These are phyloP conservation scores for Cyathus striatus DNA, from an alignment of 768 basidiomycete genomes.

Conservation along the genomic window DNA sequence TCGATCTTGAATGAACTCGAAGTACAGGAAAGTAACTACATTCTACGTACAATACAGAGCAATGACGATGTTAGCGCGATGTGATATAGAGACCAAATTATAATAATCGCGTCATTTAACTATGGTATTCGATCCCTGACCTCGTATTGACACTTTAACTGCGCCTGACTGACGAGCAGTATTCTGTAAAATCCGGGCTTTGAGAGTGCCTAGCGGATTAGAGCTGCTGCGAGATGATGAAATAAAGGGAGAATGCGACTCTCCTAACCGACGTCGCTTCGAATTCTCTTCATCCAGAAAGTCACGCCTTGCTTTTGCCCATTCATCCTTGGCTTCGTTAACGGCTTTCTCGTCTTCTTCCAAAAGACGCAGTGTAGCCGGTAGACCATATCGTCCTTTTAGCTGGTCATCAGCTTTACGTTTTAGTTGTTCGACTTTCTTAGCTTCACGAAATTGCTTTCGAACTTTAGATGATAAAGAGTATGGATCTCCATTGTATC, in stretches of 20 bases:
- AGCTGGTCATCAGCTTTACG: slow-evolving; percentile 65
- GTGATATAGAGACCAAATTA: too few relatives aligned
- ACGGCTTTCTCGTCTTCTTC: slow-evolving; percentile 58
- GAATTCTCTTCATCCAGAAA: slow-evolving; percentile 33
- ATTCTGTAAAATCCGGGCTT: slow-evolving; percentile 54
- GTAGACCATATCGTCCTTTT: slow-evolving; percentile 73
- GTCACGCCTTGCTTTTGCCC: slow-evolving; percentile 50
- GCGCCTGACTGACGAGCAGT: slow-evolving; percentile 28
- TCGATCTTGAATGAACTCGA: slow-evolving; percentile 45
- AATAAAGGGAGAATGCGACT: slow-evolving; percentile 9
- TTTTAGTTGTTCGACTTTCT: slow-evolving; percentile 71
- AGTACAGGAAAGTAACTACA: too few relatives aligned
- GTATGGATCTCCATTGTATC: slow-evolving; percentile 85
- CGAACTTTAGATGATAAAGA: slow-evolving; percentile 68
- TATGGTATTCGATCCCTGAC: not conserved
- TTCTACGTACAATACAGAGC: too few relatives aligned
- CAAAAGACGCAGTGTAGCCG: slow-evolving; percentile 58
- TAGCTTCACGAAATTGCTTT: slow-evolving; percentile 81
- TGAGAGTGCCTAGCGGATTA: slow-evolving; percentile 35
- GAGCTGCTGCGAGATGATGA: slow-evolving; percentile 7
- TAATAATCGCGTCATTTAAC: too few relatives aligned
- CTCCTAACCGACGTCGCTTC: slow-evolving; percentile 44
- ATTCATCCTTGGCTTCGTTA: slow-evolving; percentile 58
- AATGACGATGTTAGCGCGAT: too few relatives aligned
- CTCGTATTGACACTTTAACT: too few relatives aligned